Evolutionary conservation across 805 yeast species (phyloP), one percentile per base, ranked within the genome.

Genomic region (Candida multigemmis): DNA sequence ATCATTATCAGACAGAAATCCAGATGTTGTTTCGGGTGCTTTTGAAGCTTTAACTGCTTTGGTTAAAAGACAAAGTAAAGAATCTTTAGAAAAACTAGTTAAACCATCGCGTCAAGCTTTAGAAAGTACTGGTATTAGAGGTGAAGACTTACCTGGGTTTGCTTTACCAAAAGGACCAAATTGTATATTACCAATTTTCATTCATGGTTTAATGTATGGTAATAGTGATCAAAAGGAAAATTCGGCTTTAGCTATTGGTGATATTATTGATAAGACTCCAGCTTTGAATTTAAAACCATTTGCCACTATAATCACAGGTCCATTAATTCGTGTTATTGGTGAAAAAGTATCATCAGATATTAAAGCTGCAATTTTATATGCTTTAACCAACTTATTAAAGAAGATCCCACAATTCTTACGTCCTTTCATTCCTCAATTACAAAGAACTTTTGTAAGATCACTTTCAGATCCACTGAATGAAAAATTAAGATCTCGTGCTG

Each of bases 361-460:
- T 41, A 91, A 91, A 65, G 78, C 94, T 19, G 94, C 95, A n/a
- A 89, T 93, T 40, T 65, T 91, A 45, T 67, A 69, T 36, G 94
- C 97, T 1, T 68, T 93, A 51, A 81, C 80, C 46, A 71, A 71
- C 37, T 60, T 93, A 46, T 74, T 91, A 44, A 58, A 59, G 14
- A 82, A 85, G 61, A 81, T 89, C 41, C 96, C 98, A 2, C 84
- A 80, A 47, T 83, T 84, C 50, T 67, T 91, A 53, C 74, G 89
- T 46, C 98, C 99, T 10, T 91, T 91, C 52, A 74, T 91, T 54
- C 99, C 99, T 6, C 99, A 91, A 60, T 68, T 91, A 40, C 98
- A 91, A 59, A 73, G 99, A 50, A 91, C 98, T 1, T 91, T 91
- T 59, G 94, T 89, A 22, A 81, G 93, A 49, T 82, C 95, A 2